A percentile compares a stretch with the other conserved stretches of the same genome.
Evolutionary conservation across 2,329 filamentous ascomycete species (phyloP).

Genomic region (Paraphoma chrysanthemicola): DNA sequence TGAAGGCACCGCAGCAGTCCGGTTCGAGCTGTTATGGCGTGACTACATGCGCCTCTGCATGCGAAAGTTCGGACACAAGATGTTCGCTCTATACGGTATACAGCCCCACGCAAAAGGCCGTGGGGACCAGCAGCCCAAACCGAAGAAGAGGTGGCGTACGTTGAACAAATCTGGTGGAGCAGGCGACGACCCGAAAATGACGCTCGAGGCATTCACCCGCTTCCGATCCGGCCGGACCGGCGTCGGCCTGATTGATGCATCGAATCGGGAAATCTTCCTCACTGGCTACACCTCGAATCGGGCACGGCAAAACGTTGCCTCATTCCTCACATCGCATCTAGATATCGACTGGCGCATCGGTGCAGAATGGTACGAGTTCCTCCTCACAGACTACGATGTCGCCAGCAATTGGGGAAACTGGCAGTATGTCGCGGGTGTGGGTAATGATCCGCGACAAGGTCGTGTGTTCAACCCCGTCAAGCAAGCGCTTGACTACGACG

Average conservation of each 20-base stretch:
- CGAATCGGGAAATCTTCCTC: constrained; percentile 74
- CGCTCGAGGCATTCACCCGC: constrained; percentile 58
- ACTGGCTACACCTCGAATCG: constrained; percentile 83
- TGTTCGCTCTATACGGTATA: constrained; percentile 73
- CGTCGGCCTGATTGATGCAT: constrained; percentile 78
- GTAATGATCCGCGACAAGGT: constrained; percentile 76
- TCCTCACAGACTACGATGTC: constrained; percentile 78
- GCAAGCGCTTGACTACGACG: constrained; percentile 79
- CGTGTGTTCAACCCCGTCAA: constrained; percentile 85
- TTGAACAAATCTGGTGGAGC: constrained; percentile 34
- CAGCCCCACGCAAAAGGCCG: constrained; percentile 42
- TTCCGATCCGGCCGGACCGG: constrained; percentile 73
- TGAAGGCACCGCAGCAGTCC: constrained; percentile 71
- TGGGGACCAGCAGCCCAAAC: constrained; percentile 50
- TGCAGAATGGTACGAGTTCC: constrained; percentile 81
- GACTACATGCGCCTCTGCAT: constrained; percentile 83
- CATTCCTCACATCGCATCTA: constrained; percentile 75
- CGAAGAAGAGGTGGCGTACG: constrained; percentile 41
- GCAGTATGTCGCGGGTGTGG: constrained; percentile 82
- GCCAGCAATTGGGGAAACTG: constrained; percentile 82
- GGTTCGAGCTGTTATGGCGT: constrained; percentile 76
- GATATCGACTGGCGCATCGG: constrained; percentile 81
- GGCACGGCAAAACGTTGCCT: constrained; percentile 77
- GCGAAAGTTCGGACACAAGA: constrained; percentile 69
- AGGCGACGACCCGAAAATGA: constrained; percentile 54